phyloP scores from a whole-genome alignment of 331 rosid genomes.

The Pyracantha coccinea region DNA sequence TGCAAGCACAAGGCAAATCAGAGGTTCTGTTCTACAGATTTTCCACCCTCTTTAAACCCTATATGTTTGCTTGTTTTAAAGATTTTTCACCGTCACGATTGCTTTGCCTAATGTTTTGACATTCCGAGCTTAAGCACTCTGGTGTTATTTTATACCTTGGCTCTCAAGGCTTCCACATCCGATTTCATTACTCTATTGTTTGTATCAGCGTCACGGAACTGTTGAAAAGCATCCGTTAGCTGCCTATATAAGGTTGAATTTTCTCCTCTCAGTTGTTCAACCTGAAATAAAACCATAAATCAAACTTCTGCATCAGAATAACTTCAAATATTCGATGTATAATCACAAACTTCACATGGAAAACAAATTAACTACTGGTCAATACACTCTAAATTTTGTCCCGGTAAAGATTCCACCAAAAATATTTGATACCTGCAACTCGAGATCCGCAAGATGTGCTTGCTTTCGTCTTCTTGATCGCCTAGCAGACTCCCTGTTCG shows the following conservation, averaged over 20 bases:
- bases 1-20: neutral
- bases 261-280: slow-evolving; percentile 54
- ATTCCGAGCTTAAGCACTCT: neutral
- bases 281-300: slow-evolving; percentile 30
- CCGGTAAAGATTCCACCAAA: neutral
- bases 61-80: neutral
- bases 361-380: neutral
- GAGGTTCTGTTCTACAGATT: neutral
- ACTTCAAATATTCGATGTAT: neutral
- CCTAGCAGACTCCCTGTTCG: slow-evolving; percentile 83
- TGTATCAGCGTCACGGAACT: slow-evolving; percentile 66
- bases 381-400: neutral
- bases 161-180: slow-evolving; percentile 86
- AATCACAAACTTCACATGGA: neutral
- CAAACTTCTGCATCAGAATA: neutral
- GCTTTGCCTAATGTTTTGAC: neutral
- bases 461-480: slow-evolving; percentile 86
- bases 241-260: slow-evolving; percentile 52
- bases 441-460: slow-evolving; percentile 64
- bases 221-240: slow-evolving; percentile 51
- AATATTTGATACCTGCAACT: slow-evolving; percentile 42
- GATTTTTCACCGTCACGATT: neutral
- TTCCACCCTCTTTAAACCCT: neutral
- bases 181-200: slow-evolving; percentile 75
- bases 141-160: slow-evolving; percentile 45